Percentiles rank a stretch among this genome's conserved stretches.
Conservation (phyloP, 148 eudicot species). For the Cornus florida region DNA sequence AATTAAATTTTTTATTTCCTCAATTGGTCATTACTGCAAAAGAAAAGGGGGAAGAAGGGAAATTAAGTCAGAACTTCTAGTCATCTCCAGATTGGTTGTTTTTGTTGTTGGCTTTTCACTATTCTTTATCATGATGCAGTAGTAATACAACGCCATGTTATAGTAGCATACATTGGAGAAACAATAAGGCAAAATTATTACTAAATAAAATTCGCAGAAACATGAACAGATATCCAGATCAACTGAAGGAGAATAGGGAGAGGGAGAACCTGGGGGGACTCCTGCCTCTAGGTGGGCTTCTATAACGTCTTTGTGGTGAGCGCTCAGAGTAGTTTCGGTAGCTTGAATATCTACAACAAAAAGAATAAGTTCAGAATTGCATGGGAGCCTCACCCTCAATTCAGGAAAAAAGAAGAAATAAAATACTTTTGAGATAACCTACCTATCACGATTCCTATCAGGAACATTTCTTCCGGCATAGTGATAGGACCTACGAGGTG, state of each 20-base stretch:
- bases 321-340: slow-evolving; percentile 65
- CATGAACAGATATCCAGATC: not conserved
- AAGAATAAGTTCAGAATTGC: slow-evolving; percentile 7
- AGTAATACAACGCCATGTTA: not conserved
- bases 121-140: not conserved
- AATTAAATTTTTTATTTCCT: not conserved
- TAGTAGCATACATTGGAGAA: not conserved
- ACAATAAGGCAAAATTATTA: not conserved
- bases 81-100: not conserved
- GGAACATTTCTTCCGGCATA: slow-evolving; percentile 59
- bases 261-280: slow-evolving; percentile 76
- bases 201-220: not conserved
- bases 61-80: not conserved
- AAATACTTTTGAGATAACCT: slow-evolving; percentile 41
- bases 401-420: not conserved
- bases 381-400: slow-evolving; percentile 4
- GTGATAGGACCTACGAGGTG: slow-evolving; percentile 62
- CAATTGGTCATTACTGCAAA: not conserved
- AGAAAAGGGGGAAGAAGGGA: not conserved
- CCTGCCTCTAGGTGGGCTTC: slow-evolving; percentile 80
- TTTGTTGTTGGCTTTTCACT: not conserved
- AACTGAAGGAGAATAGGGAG: not conserved
- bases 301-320: slow-evolving; percentile 55
- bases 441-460: slow-evolving; percentile 73
- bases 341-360: slow-evolving; percentile 52